Base-by-base conservation (phyloP, 768 basidiomycete species). In the Imleria badia region DNA sequence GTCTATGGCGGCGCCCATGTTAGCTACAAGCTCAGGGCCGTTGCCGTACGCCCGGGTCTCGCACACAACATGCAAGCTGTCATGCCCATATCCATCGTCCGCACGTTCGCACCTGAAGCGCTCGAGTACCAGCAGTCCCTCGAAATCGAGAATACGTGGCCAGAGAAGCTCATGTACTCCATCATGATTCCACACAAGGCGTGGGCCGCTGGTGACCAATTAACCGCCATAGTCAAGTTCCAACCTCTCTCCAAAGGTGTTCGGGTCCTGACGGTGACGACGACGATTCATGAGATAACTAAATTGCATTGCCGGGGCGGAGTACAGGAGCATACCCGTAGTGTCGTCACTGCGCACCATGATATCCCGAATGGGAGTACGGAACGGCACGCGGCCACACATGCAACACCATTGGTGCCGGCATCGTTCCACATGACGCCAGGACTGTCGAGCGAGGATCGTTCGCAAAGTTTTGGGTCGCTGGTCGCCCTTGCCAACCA, bases 91-190 rank as follows among this genome's bases (percentile, higher is more conserved):
- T 73, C 77, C 53, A 75, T 98, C 56, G 61, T 89, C 45, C 84
- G 94, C 43, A 83, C 87, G 5, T 87, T 94, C 65, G 77, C 83
- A 19, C 68, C 83, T 2, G 93, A 94, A 57, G 88, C 95, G 1
- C 81, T 97, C 62, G 96, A 98, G 70, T 98, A 92, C 76, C 95
- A 93, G 64, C 94, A 98, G 67, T 93, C 93, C 2, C 81, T 97
- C 54, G 96, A 98, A 70, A 87, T 92, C 60, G 91, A 97, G 72
- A 97, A 95, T 70, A 94, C 94, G 15, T 98, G 96, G 96, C 94
- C 96, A 0, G 89, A 88, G 20, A 98, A 98, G 75, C 76, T 97
- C 72, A 96, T 95, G 94, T 98, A 96, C 70, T 86, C 89, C 6
- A 83, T 93, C 66, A 89, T 94, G 75, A 72, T 98, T 31, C 95